A percentile compares a stretch with the other conserved stretches of the same genome.
These are phyloP conservation scores for Fomitopsis serialis DNA, from an alignment of 768 basidiomycete genomes.

Conservation along the genomic window DNA sequence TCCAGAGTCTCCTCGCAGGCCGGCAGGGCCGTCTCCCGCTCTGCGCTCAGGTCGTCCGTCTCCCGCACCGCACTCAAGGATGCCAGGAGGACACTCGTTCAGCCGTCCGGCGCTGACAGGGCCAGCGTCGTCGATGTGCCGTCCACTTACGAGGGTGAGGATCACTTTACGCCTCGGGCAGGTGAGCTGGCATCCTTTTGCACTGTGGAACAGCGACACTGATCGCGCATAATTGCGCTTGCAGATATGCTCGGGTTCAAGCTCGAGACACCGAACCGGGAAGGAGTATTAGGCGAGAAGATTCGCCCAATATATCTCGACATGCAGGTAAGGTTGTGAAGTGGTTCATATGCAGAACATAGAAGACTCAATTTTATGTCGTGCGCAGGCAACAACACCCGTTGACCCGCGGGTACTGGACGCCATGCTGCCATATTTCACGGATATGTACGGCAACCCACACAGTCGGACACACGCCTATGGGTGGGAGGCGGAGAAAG, in stretches of 20 bases:
- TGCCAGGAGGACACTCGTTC: constrained; percentile 59
- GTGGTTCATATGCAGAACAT: background rate
- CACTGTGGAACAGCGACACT: background rate
- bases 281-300: constrained; percentile 52
- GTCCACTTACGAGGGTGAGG: constrained; percentile 63
- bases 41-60: constrained; percentile 16
- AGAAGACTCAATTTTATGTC: constrained; percentile 4
- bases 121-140: constrained; percentile 82
- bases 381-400: constrained; percentile 84
- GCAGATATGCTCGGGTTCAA: constrained; percentile 90
- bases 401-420: constrained; percentile 96
- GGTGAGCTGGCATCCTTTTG: constrained; percentile 35
- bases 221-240: background rate
- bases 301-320: constrained; percentile 94
- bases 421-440: constrained; percentile 92
- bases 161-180: constrained; percentile 55
- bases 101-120: constrained; percentile 77
- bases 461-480: constrained; percentile 98
- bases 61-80: constrained; percentile 8
- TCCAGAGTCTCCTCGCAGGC: constrained; percentile 22
- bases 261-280: constrained; percentile 56
- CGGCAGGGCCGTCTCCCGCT: constrained; percentile 17
- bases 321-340: constrained; percentile 67
- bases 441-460: constrained; percentile 96
- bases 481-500: constrained; percentile 98